A percentile compares a stretch with the other conserved stretches of the same genome.
These are phyloP conservation scores for Pascua guehoae DNA, from an alignment of 1,284 basidiomycete genomes.

Conservation along the genomic window DNA sequence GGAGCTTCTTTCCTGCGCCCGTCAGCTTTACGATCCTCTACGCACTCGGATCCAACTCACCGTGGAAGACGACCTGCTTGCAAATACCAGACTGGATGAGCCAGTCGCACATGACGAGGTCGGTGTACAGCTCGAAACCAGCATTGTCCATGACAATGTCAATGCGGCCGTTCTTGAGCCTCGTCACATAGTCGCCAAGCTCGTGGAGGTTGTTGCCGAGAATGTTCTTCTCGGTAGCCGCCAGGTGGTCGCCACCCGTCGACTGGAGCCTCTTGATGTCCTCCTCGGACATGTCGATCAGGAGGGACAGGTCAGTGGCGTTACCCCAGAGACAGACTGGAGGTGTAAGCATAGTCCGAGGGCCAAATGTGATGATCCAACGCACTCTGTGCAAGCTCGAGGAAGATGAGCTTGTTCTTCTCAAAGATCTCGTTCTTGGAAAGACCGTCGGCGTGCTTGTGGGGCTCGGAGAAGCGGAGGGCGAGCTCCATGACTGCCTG, in stretches of 20 bases:
- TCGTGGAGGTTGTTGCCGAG: conserved; percentile 56
- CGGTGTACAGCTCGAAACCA: conserved; percentile 92
- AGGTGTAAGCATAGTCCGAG: conserved; percentile 4
- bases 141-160: conserved; percentile 67
- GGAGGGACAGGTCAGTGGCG: conserved; percentile 90
- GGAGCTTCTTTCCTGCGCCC: no score
- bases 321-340: conserved; percentile 90
- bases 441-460: conserved; percentile 36
- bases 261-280: conserved; percentile 98
- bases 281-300: conserved; percentile 98
- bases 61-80: conserved; percentile 76
- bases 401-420: conserved; percentile 84
- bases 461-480: conserved; percentile 83
- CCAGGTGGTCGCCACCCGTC: conserved; percentile 90
- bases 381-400: conserved; percentile 82
- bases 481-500: conserved; percentile 92
- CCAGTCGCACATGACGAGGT: conserved; percentile 83
- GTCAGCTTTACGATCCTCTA: conserved; percentile 34
- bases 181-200: conserved; percentile 77
- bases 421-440: conserved; percentile 58
- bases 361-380: conserved; percentile 15
- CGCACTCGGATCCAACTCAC: conserved; percentile 27
- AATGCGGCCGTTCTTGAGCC: conserved; percentile 73
- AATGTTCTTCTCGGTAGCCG: conserved; percentile 89
- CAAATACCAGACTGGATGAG: conserved; percentile 88